Evolutionary conservation across 495 filamentous ascomycete species (phyloP), one percentile per base, ranked within the genome.

Genomic region (Clavariopsis aquatica): DNA sequence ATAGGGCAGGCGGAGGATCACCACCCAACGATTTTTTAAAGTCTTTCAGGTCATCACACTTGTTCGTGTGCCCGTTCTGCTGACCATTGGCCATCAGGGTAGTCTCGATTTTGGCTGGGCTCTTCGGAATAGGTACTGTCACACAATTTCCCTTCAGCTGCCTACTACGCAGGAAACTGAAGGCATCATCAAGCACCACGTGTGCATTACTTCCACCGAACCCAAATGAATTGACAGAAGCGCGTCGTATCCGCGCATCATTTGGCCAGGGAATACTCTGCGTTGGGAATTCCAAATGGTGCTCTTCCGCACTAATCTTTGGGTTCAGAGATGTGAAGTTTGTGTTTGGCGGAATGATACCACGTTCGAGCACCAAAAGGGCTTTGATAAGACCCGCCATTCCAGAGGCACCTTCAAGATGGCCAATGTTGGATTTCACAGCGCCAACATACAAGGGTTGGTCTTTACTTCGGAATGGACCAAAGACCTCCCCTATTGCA

Each of bases 401-500:
- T 0, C 75, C 78, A 5, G 72, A 71, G 12, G 77, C 75, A 0
- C 72, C 77, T 53, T 79, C 78, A 0, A 69, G 53, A 62, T 80
- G 78, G 15, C 77, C 78, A 1, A 77, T 56, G 56, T 76, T 76
- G 1, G 71, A 60, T 53, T 77, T 77, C 17, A 69, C 41, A 1
- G 62, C 47, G 0, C 67, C 67, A 19, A 70, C 31, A 13, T 65
- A 59, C 15, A 70, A 27, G 0, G 52, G 78, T 51, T 41, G 7
- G 8, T 51, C 49, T 4, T 22, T 13, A 15, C 7, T 9, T 65
- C 71, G 70, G 36, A 80, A 69, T n/a, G 75, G 69, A 0, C 69
- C 52, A 63, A 85, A 81, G 1, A 79, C 74, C 5, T 74, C 72
- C 1, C 72, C 76, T 56, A 87, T 83, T 1, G 85, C 85, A 2